Evolutionary conservation across 257 asterid genomes (phyloP).

Genomic region (Solanum etuberosum): DNA sequence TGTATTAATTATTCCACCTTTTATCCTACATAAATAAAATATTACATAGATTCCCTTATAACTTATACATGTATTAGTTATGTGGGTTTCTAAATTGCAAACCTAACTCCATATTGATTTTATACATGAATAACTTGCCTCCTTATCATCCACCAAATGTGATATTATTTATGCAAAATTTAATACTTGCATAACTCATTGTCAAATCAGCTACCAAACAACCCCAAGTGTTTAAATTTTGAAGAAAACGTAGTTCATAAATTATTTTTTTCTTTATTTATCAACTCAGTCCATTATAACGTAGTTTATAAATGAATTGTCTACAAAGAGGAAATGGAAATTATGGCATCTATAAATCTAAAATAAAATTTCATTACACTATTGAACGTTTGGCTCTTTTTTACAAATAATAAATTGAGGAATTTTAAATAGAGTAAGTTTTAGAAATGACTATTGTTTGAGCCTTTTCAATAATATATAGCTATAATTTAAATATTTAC

Average conservation of each 20-base stretch:
- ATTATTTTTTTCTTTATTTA: not conserved
- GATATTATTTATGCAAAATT: not conserved
- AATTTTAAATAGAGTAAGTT: not conserved
- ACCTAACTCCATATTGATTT: not conserved
- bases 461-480: not conserved
- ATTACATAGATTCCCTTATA: not conserved
- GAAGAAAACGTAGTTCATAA: not conserved
- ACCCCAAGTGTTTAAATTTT: not conserved
- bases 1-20: not conserved
- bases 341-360: not conserved
- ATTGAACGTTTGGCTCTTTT: not conserved
- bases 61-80: not conserved
- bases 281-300: not conserved
- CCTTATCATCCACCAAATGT: not conserved
- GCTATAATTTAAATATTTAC: not conserved
- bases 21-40: not conserved
- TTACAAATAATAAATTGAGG: not conserved
- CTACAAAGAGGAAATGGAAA: not conserved
- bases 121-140: not conserved
- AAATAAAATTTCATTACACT: too few relatives aligned
- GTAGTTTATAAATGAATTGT: not conserved
- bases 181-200: not conserved
- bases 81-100: not conserved
- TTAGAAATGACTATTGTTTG: not conserved
- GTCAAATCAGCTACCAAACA: not conserved